A percentile compares a stretch with the other conserved stretches of the same genome.
phyloP scores from a whole-genome alignment of 345 rosid species.

The Balakata baccata region DNA sequence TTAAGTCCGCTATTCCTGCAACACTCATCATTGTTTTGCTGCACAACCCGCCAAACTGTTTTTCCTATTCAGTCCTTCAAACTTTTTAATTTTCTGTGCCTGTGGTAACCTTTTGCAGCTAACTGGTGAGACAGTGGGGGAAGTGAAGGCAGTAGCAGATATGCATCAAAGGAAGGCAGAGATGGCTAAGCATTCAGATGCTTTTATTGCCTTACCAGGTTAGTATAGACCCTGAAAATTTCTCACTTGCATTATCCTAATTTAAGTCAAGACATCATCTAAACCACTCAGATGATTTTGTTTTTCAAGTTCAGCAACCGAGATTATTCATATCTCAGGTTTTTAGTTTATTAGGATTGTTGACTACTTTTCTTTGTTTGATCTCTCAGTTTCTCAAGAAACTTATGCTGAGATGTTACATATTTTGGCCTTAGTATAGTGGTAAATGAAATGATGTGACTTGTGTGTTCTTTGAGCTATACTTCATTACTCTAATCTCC shows the following conservation, averaged over 20 bases:
- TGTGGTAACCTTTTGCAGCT: slow-evolving; percentile 48
- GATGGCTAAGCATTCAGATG: slow-evolving; percentile 99
- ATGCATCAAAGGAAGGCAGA: slow-evolving; percentile 99
- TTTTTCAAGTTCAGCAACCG: slow-evolving; percentile 14
- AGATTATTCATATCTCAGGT: slow-evolving; percentile 14
- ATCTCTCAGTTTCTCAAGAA: slow-evolving; percentile 11
- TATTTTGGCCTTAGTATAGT: not conserved
- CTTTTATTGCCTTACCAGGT: slow-evolving; percentile 99
- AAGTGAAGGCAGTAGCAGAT: slow-evolving; percentile 98
- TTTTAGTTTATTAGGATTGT: slow-evolving; percentile 17
- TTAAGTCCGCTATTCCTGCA: slow-evolving; percentile 39
- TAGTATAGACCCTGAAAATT: slow-evolving; percentile 27
- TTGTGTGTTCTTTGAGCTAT: not conserved
- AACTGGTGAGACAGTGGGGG: slow-evolving; percentile 99
- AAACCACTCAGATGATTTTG: slow-evolving; percentile 21
- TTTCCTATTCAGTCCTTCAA: slow-evolving; percentile 10
- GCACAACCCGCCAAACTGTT: slow-evolving; percentile 37
- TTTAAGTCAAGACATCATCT: slow-evolving; percentile 23
- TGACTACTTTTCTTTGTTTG: slow-evolving; percentile 15
- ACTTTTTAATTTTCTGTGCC: slow-evolving; percentile 23
- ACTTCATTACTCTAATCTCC: not conserved
- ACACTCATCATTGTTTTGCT: slow-evolving; percentile 52
- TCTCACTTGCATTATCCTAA: slow-evolving; percentile 16
- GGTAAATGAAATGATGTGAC: not conserved
- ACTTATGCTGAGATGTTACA: not conserved